Base-by-base conservation (phyloP, 306 rosid species). In the Luffa aegyptiaca region DNA sequence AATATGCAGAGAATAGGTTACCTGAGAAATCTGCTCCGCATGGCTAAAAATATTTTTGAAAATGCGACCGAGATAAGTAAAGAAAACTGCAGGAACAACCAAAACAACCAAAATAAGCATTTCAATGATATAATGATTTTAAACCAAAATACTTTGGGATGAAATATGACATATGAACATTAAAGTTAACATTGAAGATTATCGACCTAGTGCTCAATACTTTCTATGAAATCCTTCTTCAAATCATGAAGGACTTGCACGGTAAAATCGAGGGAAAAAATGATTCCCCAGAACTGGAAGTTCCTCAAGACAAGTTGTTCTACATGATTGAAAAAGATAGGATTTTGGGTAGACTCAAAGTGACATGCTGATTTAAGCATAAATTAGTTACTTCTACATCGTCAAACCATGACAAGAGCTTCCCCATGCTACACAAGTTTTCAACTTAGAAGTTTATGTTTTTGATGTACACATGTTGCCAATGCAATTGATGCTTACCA, bases 1-100 rank as follows among this genome's bases (percentile, higher is more conserved):
- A 59, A 33, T n/a, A 46, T n/a, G 10, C 16, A 65, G 41, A 33
- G 18, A 10, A 4, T 46, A 64, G 48, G 62, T 36, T 79, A 94
- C 98, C 97, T 94, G 97, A 74, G 98, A 91, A 82, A 94, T 94
- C 90, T 94, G 97, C 86, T 94, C 98, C 2, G 97, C 93, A 5
- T 94, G 98, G 84, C 84, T 90, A 83, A 94, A 92, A 79, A 94
- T 92, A 87, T 94, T 94, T 84, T 90, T 94, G 95, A 94, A 94
- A 83, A 94, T 91, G 79, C 93, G 93, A 68, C 96, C 89, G 79
- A 94, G 88, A 87, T 91, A 94, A 82, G 90, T 85, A 89, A 92
- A 92, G 85, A 91, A 90, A 77, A 91, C 98, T 94, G 98, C 82
- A 82, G 41, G 70, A 62, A 39, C 52, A 81, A 58, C 41, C 18